phyloP scores from a whole-genome alignment of 495 filamentous ascomycete species.

The Podospora pseudopauciseta region DNA sequence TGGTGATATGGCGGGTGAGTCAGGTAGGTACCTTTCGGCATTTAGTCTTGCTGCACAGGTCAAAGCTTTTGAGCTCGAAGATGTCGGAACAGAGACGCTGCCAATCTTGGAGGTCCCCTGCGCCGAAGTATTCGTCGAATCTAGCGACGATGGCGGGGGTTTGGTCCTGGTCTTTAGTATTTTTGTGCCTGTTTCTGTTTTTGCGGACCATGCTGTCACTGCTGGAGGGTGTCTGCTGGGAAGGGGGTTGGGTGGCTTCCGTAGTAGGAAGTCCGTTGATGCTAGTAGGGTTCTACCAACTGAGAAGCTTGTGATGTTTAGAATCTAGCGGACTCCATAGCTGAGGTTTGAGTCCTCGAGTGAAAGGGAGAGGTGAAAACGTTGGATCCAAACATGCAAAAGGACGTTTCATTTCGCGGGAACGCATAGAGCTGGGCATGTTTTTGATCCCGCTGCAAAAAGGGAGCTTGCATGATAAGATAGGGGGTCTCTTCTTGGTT shows the following conservation, averaged over 20 bases:
- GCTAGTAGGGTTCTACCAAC: not conserved
- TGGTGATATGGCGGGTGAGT: too few relatives aligned
- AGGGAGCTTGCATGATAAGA: not conserved
- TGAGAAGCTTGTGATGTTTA: not conserved
- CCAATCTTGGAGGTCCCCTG: constrained; percentile 33
- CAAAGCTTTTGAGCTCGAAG: constrained; percentile 20
- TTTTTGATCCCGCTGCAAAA: not conserved
- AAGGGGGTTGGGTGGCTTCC: not conserved
- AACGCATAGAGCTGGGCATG: not conserved
- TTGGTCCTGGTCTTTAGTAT: not conserved
- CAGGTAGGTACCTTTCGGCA: constrained; percentile 33
- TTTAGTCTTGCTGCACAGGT: constrained; percentile 33
- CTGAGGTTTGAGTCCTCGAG: not conserved
- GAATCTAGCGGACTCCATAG: not conserved
- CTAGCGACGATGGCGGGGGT: not conserved
- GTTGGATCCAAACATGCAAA: not conserved
- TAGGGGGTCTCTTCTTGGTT: too few relatives aligned
- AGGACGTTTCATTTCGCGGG: not conserved
- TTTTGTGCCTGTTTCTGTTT: not conserved
- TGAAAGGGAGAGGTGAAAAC: too few relatives aligned
- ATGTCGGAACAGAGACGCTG: constrained; percentile 37
- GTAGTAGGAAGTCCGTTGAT: not conserved
- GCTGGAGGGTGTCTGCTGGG: not conserved
- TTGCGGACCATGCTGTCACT: not conserved
- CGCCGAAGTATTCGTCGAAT: constrained; percentile 33